A percentile compares a stretch with the other conserved stretches of the same genome.
These are phyloP conservation scores for Saccharomyces eubayanus DNA, from an alignment of 805 yeast genomes.

Conservation along the genomic window DNA sequence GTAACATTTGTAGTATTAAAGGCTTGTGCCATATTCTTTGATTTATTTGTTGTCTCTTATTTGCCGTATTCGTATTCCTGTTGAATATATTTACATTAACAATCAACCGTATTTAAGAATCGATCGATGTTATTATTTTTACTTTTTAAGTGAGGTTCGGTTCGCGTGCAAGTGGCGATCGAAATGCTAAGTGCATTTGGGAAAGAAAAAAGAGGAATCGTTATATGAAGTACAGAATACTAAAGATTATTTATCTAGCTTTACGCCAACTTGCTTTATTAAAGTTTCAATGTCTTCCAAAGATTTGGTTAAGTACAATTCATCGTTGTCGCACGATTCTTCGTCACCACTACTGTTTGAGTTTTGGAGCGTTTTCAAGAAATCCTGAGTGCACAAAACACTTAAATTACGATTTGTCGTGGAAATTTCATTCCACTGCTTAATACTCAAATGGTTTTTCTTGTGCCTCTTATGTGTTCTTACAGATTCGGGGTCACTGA, in stretches of 20 bases:
- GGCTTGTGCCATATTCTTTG: slow-evolving; percentile 37
- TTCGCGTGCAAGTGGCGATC: neutral
- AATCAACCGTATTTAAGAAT: neutral
- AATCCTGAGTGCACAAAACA: slow-evolving; percentile 11
- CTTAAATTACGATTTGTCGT: slow-evolving; percentile 3
- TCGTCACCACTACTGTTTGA: slow-evolving; percentile 2
- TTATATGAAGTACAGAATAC: neutral
- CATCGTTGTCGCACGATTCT: slow-evolving; percentile 11
- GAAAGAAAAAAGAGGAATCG: neutral
- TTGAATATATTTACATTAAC: neutral
- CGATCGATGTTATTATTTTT: neutral
- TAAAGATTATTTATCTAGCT: neutral
- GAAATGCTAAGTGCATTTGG: neutral
- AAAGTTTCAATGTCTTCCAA: neutral
- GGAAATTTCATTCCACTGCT: slow-evolving; percentile 8
- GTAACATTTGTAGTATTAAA: slow-evolving; percentile 42
- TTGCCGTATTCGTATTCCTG: neutral
- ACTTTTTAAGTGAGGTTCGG: neutral
- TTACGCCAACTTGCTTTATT: neutral
- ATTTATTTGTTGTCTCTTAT: neutral
- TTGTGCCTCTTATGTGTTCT: slow-evolving; percentile 13
- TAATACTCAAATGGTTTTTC: slow-evolving; percentile 9
- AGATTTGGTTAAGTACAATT: slow-evolving; percentile 4
- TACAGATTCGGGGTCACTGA: slow-evolving; percentile 1
- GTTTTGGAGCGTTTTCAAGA: slow-evolving; percentile 5